A percentile compares a stretch with the other conserved stretches of the same genome.
phyloP scores from a whole-genome alignment of 2,329 filamentous ascomycete genomes.

The Neodidymelliopsis sp. region DNA sequence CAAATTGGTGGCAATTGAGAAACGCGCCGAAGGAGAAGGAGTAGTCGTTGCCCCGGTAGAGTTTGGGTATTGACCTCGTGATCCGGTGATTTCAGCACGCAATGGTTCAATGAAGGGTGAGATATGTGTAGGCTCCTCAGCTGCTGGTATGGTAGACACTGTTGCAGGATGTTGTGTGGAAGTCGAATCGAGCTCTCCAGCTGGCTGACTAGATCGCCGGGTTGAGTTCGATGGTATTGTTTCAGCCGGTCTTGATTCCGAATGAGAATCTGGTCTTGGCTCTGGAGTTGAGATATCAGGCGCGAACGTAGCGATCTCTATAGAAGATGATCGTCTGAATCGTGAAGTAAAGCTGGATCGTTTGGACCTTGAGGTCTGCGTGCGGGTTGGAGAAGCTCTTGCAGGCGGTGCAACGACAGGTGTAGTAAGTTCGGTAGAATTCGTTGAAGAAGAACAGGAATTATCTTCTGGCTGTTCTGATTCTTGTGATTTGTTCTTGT shows the following conservation, averaged over 20 bases:
- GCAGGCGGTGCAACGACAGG: background rate
- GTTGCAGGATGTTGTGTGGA: background rate
- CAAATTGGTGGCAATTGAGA: constrained; percentile 12
- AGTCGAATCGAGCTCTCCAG: background rate
- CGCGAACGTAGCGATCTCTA: background rate
- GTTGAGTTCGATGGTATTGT: background rate
- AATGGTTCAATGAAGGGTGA: background rate
- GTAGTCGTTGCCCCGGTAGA: background rate
- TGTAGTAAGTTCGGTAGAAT: constrained; percentile 14
- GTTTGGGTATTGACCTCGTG: background rate
- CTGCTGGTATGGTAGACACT: background rate
- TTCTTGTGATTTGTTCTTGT: constrained; percentile 23
- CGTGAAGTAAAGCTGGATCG: constrained; percentile 8
- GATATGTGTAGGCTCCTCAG: background rate
- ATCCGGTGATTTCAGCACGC: background rate
- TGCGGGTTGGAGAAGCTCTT: constrained; percentile 1
- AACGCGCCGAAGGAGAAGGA: constrained; percentile 1
- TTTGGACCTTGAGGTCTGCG: constrained; percentile 11
- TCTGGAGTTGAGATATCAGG: background rate
- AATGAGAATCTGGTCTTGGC: background rate
- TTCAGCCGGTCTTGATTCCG: background rate
- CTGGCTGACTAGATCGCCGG: background rate
- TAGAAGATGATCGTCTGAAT: constrained; percentile 14
- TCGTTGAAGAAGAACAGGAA: constrained; percentile 13
- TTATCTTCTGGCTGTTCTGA: constrained; percentile 10